Evolutionary conservation across 768 basidiomycete species (phyloP), one percentile per base, ranked within the genome.

Genomic region (Leccinum olivaceopallidum): DNA sequence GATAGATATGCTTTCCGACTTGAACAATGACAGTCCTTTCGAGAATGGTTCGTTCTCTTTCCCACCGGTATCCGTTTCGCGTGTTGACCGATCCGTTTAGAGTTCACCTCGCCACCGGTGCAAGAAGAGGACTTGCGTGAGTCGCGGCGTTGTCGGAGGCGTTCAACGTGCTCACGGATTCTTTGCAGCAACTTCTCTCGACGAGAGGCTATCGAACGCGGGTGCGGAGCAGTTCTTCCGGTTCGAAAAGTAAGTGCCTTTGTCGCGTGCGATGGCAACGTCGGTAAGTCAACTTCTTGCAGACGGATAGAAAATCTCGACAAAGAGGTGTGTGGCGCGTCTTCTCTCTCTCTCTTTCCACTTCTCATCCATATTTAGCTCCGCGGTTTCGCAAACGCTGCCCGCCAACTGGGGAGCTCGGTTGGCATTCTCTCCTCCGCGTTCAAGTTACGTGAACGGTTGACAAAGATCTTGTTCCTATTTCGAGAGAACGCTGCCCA

Each of bases 401-500:
- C 82, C 20, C 81, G 83, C 18, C 83, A 83, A 57, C 70, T 84
- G 1, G 83, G 84, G 4, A 82, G 81, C 57, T 84, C 83, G 0
- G 81, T 85, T 37, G 83, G 83, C 7, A 81, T 84, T 42, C 73
- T 84, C 13, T 84, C 82, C 9, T 85, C 84, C 10, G 79, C 83
- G 1, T 82, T 79, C 67, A 77, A 78, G 59, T 71, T 84, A 24
- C 78, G 83, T 5, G 77, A 83, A 56, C 80, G 83, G 10, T 74
- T 85, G 30, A 76, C 80, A 5, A 81, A 81, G 59, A 77, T 84
- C 10, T 67, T 81, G 30, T 81, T 77, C 60, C 72, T 84, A 28
- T 83, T 85, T 65, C 79, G 80, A 47, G 81, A 83, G 63, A 84
- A 84, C 58, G 83, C 83, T n/a, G 81, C 84, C 84, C 24, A 79